A percentile compares a stretch with the other conserved stretches of the same genome.
Evolutionary conservation across 129 eudicot genomes (phyloP).

Genomic region (Arctium minus): DNA sequence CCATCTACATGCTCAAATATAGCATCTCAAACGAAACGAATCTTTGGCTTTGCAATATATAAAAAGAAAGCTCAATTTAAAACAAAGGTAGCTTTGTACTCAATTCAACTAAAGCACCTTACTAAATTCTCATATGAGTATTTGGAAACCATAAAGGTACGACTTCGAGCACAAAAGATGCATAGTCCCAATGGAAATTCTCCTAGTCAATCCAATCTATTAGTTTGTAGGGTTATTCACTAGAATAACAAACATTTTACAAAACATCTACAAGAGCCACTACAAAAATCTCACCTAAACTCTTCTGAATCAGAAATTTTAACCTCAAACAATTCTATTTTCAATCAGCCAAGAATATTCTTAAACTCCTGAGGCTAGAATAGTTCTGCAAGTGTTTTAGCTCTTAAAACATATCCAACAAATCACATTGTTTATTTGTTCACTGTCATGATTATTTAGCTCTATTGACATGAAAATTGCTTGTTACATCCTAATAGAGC

Average conservation of each 20-base stretch:
- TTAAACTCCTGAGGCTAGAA: neutral
- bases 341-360: neutral
- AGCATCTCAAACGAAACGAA: neutral
- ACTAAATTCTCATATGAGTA: neutral
- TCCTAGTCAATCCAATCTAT: neutral
- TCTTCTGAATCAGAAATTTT: neutral
- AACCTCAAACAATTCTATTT: neutral
- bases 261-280: neutral
- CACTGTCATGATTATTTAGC: neutral
- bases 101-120: neutral
- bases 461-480: neutral
- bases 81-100: neutral
- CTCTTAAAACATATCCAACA: neutral
- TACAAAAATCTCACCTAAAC: neutral
- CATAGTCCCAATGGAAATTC: neutral
- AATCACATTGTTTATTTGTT: neutral
- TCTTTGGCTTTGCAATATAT: neutral
- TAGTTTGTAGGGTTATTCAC: neutral
- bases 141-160: neutral
- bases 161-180: neutral
- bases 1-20: neutral
- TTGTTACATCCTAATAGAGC: no score
- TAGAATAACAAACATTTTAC: neutral
- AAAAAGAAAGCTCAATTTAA: neutral
- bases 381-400: neutral